phyloP scores from a whole-genome alignment of 2,329 filamentous ascomycete species.

The Diplodia scrobiculata region DNA sequence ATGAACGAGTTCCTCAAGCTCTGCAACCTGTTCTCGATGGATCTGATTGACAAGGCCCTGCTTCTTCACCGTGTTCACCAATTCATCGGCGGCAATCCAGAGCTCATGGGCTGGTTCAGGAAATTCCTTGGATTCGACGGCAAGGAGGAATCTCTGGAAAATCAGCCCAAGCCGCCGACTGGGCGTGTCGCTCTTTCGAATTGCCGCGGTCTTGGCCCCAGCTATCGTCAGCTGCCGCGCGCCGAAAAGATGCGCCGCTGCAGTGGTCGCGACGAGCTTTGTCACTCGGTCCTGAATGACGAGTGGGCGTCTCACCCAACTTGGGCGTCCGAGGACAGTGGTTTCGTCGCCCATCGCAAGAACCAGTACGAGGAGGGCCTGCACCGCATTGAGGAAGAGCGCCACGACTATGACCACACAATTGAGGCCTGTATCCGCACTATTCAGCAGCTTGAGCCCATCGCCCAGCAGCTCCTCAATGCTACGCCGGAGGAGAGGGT shows the following conservation, averaged over 20 bases:
- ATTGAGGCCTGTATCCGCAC: slow-evolving; percentile 94
- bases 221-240: slow-evolving; percentile 89
- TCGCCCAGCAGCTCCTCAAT: slow-evolving; percentile 84
- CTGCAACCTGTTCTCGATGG: slow-evolving; percentile 91
- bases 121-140: slow-evolving; percentile 77
- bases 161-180: slow-evolving; percentile 69
- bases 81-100: slow-evolving; percentile 85
- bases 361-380: slow-evolving; percentile 93
- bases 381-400: slow-evolving; percentile 95
- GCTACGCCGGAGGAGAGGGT: slow-evolving; percentile 72
- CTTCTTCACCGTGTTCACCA: slow-evolving; percentile 78
- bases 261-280: slow-evolving; percentile 92
- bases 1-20: slow-evolving; percentile 97
- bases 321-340: slow-evolving; percentile 97
- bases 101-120: slow-evolving; percentile 88
- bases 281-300: slow-evolving; percentile 89
- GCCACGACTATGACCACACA: slow-evolving; percentile 97
- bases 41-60: slow-evolving; percentile 82
- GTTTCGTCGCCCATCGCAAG: slow-evolving; percentile 96
- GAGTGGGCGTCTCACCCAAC: slow-evolving; percentile 99
- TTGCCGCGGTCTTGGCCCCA: slow-evolving; percentile 91
- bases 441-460: slow-evolving; percentile 91
- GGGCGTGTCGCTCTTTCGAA: slow-evolving; percentile 92
- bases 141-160: slow-evolving; percentile 63
- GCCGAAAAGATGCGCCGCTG: slow-evolving; percentile 88